Evolutionary conservation across 495 filamentous ascomycete genomes (phyloP).

Genomic region (Terfezia claveryi): DNA sequence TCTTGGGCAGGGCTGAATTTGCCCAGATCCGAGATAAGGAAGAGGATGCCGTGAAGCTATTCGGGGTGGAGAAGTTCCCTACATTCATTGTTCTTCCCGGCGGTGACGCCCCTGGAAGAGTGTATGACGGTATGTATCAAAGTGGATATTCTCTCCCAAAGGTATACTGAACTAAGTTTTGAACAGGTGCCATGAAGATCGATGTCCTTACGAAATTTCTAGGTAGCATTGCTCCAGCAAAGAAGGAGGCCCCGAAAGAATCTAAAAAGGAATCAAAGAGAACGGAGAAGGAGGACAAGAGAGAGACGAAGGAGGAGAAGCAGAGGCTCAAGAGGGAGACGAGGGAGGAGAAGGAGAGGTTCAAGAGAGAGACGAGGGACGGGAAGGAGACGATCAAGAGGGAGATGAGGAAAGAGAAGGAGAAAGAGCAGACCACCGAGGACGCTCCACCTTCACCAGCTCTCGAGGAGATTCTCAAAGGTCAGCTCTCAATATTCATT

Average conservation of each 20-base stretch:
- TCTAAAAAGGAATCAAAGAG: constrained; percentile 78
- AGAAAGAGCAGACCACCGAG: neutral
- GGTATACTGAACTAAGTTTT: neutral
- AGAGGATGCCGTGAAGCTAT: constrained; percentile 42
- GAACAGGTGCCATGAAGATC: neutral
- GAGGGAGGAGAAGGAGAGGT: constrained; percentile 23
- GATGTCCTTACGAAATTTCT: neutral
- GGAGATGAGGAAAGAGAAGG: neutral
- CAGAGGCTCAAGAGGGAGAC: constrained; percentile 45
- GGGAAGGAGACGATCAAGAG: constrained; percentile 26
- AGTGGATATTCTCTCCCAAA: too few relatives aligned
- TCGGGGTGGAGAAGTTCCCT: constrained; percentile 60
- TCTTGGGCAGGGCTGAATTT: constrained; percentile 56
- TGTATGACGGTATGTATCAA: constrained; percentile 39
- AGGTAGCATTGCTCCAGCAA: too few relatives aligned
- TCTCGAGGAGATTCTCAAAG: neutral
- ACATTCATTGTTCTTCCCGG: constrained; percentile 63
- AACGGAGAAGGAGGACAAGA: constrained; percentile 81
- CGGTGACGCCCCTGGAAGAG: constrained; percentile 39
- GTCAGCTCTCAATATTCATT: neutral
- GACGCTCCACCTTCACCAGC: neutral
- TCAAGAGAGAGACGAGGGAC: constrained; percentile 77
- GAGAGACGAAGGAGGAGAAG: constrained; percentile 83
- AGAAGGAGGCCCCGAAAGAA: constrained; percentile 56
- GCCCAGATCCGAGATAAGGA: constrained; percentile 79